Base-by-base conservation (phyloP, 176 grass and related monocot species). In the Carex scoparia region DNA sequence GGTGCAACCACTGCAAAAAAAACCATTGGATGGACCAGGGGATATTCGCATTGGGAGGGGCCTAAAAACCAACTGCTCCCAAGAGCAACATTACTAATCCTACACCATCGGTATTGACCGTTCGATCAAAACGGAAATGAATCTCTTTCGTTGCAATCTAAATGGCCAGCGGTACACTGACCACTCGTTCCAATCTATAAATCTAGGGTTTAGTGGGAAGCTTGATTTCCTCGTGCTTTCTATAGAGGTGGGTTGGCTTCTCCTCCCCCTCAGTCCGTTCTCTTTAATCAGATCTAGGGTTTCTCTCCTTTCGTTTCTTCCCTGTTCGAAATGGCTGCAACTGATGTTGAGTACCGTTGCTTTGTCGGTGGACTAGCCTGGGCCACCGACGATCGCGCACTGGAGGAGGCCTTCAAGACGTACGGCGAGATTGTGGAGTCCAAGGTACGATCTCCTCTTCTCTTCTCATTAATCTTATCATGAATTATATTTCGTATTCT, bases 331-430 rank as follows among this genome's bases (percentile, higher is more conserved):
- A 92, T 93, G 93, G 88, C 87, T 46, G 85, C 85, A 19, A 27
- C 91, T 42, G 93, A 97, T 14, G 94, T 91, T 4, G 95, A 95
- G 88, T 98, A 81, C 91, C 93, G 96, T 69, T 94, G 93, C 87
- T 99, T 99, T 77, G 93, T 99, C 33, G 96, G 93, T 76, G 96
- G 93, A 58, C 93, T 99, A 10, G 93, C 96, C 48, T 99, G 93
- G 96, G 85, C 91, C 85, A 99, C 96, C 81, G 90, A 92, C 51
- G 93, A 99, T 87, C 5, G 68, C 85, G 83, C 88, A 66, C 91
- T 99, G 77, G 81, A 99, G 62, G 27, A 37, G 11, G 96, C 96
- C 85, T 99, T 99, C 91, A 82, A 71, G 68, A 0, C 46, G 64
- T 99, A 8, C 76, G 93, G 96, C 88, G 91, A 99, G 85, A 86